Percentiles rank a stretch among this genome's conserved stretches.
phyloP scores from a whole-genome alignment of 2,329 filamentous ascomycete genomes.

The Ampelomyces quisqualis region DNA sequence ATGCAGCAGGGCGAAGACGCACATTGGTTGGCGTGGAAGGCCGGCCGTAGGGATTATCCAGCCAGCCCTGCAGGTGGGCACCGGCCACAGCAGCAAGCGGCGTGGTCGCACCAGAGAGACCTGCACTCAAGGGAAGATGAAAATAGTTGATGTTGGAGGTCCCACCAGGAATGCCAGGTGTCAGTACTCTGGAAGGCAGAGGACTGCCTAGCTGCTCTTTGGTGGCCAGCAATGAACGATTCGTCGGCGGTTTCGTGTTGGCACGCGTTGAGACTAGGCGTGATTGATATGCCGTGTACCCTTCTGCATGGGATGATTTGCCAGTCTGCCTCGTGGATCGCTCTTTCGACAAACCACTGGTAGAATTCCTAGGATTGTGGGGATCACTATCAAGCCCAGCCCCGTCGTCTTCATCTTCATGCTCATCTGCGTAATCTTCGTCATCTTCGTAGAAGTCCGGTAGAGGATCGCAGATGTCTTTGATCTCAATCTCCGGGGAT shows the following conservation, averaged over 20 bases:
- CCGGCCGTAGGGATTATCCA: constrained; percentile 35
- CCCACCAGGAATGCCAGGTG: constrained; percentile 66
- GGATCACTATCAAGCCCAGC: constrained; percentile 16
- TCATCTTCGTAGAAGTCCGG: constrained; percentile 94
- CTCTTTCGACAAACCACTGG: constrained; percentile 39
- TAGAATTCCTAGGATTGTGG: constrained; percentile 27
- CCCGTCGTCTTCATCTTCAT: constrained; percentile 40
- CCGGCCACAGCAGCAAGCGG: constrained; percentile 78
- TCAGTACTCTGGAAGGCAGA: constrained; percentile 47
- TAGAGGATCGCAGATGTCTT: constrained; percentile 93
- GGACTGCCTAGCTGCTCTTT: constrained; percentile 42
- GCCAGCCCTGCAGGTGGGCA: constrained; percentile 62
- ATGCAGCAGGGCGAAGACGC: constrained; percentile 43
- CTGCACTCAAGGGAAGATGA: constrained; percentile 71
- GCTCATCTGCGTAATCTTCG: constrained; percentile 61
- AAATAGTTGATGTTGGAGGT: constrained; percentile 81
- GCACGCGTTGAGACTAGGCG: constrained; percentile 27
- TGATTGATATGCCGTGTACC: constrained; percentile 18
- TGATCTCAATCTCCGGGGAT: constrained; percentile 82
- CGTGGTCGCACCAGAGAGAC: constrained; percentile 73
- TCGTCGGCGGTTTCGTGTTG: constrained; percentile 29
- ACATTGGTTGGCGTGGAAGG: constrained; percentile 39
- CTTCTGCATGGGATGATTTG: constrained; percentile 19
- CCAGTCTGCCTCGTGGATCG: constrained; percentile 27
- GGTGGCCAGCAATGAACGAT: constrained; percentile 33